These are phyloP conservation scores for Auriscalpium orientale DNA, from an alignment of 768 basidiomycete genomes.

Conservation along the genomic window DNA sequence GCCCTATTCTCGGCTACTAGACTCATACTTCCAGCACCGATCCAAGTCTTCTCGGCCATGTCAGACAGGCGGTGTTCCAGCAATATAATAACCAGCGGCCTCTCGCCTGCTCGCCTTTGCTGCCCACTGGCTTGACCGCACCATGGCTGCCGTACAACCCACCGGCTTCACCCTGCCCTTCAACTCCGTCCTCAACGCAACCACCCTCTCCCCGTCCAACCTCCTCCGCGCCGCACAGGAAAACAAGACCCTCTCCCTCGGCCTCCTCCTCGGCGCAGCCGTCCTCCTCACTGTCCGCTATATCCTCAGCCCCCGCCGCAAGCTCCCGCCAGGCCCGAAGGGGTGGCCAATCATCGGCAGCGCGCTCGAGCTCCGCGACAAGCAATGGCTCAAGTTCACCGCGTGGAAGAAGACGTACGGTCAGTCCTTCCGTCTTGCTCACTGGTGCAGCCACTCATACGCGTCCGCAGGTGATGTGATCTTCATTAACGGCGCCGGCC, in stretches of 20 bases:
- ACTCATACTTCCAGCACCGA: no score
- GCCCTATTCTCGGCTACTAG: no score
- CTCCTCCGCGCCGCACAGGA: background rate
- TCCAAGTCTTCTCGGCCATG: no score
- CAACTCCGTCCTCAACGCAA: background rate
- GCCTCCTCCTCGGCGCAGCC: conserved; percentile 1
- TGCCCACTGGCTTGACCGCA: background rate
- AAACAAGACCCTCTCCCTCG: conserved; percentile 6
- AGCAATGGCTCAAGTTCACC: background rate
- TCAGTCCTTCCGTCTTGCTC: background rate
- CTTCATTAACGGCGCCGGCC: background rate
- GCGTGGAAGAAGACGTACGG: background rate
- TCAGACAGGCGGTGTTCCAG: no score
- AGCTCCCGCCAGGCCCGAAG: background rate
- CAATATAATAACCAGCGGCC: background rate
- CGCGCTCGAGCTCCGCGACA: background rate
- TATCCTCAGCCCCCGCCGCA: background rate
- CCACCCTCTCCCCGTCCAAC: background rate
- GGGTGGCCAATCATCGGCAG: background rate
- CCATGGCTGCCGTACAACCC: background rate
- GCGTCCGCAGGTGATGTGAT: background rate
- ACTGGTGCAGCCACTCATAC: background rate
- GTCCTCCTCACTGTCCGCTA: background rate
- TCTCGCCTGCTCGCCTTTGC: background rate
- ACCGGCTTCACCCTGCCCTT: background rate